These are phyloP conservation scores for Annulohypoxylon truncatum DNA, from an alignment of 2,329 filamentous ascomycete species.

Conservation along the genomic window DNA sequence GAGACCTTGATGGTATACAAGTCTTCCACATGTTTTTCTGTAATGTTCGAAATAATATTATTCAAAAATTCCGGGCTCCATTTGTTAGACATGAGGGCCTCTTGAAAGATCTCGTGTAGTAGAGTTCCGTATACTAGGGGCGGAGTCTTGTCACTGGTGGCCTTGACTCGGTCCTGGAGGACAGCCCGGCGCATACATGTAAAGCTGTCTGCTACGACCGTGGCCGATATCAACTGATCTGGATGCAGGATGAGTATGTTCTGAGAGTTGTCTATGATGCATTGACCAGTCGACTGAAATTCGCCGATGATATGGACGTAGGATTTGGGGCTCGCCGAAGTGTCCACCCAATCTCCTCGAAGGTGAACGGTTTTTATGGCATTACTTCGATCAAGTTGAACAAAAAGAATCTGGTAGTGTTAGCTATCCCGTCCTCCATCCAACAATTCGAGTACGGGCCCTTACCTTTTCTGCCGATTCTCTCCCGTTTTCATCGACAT, in stretches of 20 bases:
- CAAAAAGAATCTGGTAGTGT: slow-evolving; percentile 75
- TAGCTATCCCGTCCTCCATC: slow-evolving; percentile 22
- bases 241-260: slow-evolving; percentile 93
- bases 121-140: slow-evolving; percentile 93
- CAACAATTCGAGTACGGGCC: neutral
- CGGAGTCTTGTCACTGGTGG: slow-evolving; percentile 81
- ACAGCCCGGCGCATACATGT: slow-evolving; percentile 90
- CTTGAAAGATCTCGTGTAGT: slow-evolving; percentile 94
- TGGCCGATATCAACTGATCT: slow-evolving; percentile 94
- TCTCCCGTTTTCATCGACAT: slow-evolving; percentile 71
- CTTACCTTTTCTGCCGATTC: slow-evolving; percentile 77
- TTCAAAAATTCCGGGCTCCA: slow-evolving; percentile 80
- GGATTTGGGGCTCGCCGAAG: slow-evolving; percentile 76
- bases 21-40: slow-evolving; percentile 86
- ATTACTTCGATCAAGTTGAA: slow-evolving; percentile 80
- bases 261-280: slow-evolving; percentile 82
- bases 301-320: slow-evolving; percentile 89
- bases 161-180: slow-evolving; percentile 93
- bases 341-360: slow-evolving; percentile 88
- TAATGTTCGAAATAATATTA: slow-evolving; percentile 72
- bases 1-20: slow-evolving; percentile 88
- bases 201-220: slow-evolving; percentile 96
- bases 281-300: slow-evolving; percentile 77
- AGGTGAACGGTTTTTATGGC: slow-evolving; percentile 76
- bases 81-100: slow-evolving; percentile 82